Evolutionary conservation across 2,329 filamentous ascomycete genomes (phyloP).

Genomic region (Monosporascus sp.): DNA sequence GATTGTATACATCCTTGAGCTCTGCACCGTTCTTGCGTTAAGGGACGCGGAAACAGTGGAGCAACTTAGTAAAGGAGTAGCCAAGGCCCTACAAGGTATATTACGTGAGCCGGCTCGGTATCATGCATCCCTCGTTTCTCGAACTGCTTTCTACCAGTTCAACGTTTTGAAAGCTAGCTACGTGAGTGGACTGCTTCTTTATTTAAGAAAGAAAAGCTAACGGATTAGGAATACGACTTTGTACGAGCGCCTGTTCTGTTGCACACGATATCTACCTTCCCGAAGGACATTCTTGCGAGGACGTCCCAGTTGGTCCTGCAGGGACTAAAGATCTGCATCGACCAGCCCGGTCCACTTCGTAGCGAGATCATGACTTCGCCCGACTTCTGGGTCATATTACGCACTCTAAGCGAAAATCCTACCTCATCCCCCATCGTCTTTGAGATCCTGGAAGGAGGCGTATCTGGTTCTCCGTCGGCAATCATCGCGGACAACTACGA

Average conservation of each 20-base stretch:
- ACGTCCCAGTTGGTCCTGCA: slow-evolving; percentile 71
- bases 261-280: slow-evolving; percentile 84
- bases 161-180: slow-evolving; percentile 78
- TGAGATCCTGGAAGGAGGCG: slow-evolving; percentile 74
- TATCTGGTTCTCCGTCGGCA: slow-evolving; percentile 68
- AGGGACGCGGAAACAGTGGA: slow-evolving; percentile 69
- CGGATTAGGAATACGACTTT: slow-evolving; percentile 72
- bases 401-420: slow-evolving; percentile 62
- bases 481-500: slow-evolving; percentile 97
- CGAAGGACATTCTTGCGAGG: slow-evolving; percentile 69
- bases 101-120: slow-evolving; percentile 73
- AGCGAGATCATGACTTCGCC: slow-evolving; percentile 95
- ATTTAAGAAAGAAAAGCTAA: slow-evolving; percentile 12
- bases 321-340: slow-evolving; percentile 75
- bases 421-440: slow-evolving; percentile 77
- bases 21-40: slow-evolving; percentile 77
- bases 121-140: slow-evolving; percentile 77
- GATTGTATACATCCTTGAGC: slow-evolving; percentile 84
- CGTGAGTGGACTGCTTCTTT: slow-evolving; percentile 45
- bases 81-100: slow-evolving; percentile 73
- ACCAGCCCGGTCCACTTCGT: slow-evolving; percentile 68
- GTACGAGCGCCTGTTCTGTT: slow-evolving; percentile 87
- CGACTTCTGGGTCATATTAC: slow-evolving; percentile 92
- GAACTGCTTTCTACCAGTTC: slow-evolving; percentile 82
- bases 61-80: slow-evolving; percentile 70